These are phyloP conservation scores for Daedaleopsis sinensis DNA, from an alignment of 768 basidiomycete genomes.

Conservation along the genomic window DNA sequence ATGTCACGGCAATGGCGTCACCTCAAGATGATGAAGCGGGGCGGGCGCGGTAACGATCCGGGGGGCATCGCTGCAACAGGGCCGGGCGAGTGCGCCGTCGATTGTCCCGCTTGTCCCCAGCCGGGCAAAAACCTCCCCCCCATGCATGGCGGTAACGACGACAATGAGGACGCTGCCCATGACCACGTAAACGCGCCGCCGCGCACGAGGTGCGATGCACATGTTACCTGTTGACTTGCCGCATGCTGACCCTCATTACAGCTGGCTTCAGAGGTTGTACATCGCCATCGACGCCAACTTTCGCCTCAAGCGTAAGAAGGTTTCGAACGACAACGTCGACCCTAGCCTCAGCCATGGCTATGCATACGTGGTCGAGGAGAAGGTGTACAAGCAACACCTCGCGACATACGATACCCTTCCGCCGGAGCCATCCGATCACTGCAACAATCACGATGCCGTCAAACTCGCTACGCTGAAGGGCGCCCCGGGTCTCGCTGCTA, in stretches of 20 bases:
- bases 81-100: conserved; percentile 20
- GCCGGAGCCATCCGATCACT: conserved; percentile 25
- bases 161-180: no score
- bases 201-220: no score
- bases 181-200: no score
- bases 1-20: conserved; percentile 24
- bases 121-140: conserved; percentile 24
- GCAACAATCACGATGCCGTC: conserved; percentile 21
- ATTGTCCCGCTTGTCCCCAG: conserved; percentile 30
- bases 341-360: conserved; percentile 28
- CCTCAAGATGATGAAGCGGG: conserved; percentile 24
- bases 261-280: conserved; percentile 30
- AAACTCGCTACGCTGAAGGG: conserved; percentile 16
- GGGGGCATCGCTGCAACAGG: conserved; percentile 11
- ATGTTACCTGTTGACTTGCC: no score
- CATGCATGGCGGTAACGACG: no score
- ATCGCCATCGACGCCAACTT: conserved; percentile 36
- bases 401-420: background rate
- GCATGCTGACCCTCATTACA: no score
- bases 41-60: conserved; percentile 24
- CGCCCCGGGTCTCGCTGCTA: conserved; percentile 1
- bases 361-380: conserved; percentile 30
- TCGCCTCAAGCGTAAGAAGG: conserved; percentile 24
- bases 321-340: conserved; percentile 19
- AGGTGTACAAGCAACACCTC: conserved; percentile 24